Percentiles rank a stretch among this genome's conserved stretches.
Evolutionary conservation across 2,329 filamentous ascomycete genomes (phyloP).

Genomic region (Akanthomyces dipterigenus): DNA sequence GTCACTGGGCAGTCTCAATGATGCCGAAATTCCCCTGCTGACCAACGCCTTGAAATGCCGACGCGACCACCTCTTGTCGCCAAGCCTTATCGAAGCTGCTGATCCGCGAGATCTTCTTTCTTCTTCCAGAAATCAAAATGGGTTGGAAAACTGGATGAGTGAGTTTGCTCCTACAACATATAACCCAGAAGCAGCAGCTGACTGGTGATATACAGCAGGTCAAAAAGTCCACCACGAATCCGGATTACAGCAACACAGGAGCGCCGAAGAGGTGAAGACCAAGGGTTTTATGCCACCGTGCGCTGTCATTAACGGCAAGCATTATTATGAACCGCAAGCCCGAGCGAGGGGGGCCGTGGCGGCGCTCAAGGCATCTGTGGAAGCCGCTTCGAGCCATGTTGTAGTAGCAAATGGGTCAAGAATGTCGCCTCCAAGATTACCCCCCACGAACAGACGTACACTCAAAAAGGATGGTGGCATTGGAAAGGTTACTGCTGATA

Average conservation of each 20-base stretch:
- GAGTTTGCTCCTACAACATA: conserved; percentile 13
- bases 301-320: conserved; percentile 12
- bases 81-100: conserved; percentile 4
- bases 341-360: conserved; percentile 15
- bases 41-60: conserved; percentile 27
- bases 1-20: conserved; percentile 23
- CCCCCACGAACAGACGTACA: neutral
- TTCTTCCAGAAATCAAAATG: conserved; percentile 19
- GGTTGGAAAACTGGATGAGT: conserved; percentile 33
- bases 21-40: conserved; percentile 25
- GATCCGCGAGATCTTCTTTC: conserved; percentile 21
- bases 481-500: neutral
- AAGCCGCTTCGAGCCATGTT: conserved; percentile 17
- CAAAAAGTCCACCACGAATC: conserved; percentile 20
- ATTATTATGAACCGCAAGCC: neutral
- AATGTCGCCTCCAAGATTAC: neutral
- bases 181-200: neutral
- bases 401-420: conserved; percentile 18
- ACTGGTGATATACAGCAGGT: conserved; percentile 22
- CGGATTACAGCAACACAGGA: conserved; percentile 21
- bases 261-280: neutral
- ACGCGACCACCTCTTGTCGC: conserved; percentile 21
- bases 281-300: conserved; percentile 1
- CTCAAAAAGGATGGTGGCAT: neutral
- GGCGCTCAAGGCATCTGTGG: conserved; percentile 22